phyloP scores from a whole-genome alignment of 225 moss, liverwort and hornwort species.

The Climacium dendroides region DNA sequence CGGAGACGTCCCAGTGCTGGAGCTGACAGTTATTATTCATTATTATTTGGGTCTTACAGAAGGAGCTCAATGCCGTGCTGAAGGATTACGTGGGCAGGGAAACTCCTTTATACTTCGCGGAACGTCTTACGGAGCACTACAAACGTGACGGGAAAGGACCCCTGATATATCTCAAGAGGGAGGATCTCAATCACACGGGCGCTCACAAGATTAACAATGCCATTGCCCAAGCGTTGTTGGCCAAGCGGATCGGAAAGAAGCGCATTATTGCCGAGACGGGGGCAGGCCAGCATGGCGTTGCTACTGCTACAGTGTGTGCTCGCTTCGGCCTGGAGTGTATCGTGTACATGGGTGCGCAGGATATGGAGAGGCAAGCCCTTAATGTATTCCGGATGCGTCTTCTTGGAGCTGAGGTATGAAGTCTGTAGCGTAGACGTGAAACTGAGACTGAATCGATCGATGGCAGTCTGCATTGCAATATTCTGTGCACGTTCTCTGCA shows the following conservation, averaged over 20 bases:
- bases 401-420: constrained; percentile 83
- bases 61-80: constrained; percentile 54
- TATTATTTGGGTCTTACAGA: constrained; percentile 12
- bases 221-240: constrained; percentile 79
- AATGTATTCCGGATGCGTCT: constrained; percentile 97
- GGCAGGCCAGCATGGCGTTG: constrained; percentile 97
- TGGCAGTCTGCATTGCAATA: neutral
- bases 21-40: neutral
- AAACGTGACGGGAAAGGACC: constrained; percentile 69
- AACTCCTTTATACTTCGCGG: constrained; percentile 90
- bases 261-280: constrained; percentile 97
- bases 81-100: constrained; percentile 96
- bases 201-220: constrained; percentile 98
- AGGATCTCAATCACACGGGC: constrained; percentile 93
- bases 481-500: neutral
- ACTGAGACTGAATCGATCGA: neutral
- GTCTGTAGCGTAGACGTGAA: neutral
- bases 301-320: constrained; percentile 93
- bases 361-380: constrained; percentile 92
- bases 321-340: constrained; percentile 89
- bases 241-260: constrained; percentile 84
- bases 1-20: neutral
- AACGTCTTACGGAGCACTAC: constrained; percentile 79
- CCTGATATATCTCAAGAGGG: constrained; percentile 82
- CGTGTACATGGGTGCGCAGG: constrained; percentile 93